Evolutionary conservation across 1,284 basidiomycete species (phyloP), one percentile per base, ranked within the genome.

Genomic region (Gomphus sp.): DNA sequence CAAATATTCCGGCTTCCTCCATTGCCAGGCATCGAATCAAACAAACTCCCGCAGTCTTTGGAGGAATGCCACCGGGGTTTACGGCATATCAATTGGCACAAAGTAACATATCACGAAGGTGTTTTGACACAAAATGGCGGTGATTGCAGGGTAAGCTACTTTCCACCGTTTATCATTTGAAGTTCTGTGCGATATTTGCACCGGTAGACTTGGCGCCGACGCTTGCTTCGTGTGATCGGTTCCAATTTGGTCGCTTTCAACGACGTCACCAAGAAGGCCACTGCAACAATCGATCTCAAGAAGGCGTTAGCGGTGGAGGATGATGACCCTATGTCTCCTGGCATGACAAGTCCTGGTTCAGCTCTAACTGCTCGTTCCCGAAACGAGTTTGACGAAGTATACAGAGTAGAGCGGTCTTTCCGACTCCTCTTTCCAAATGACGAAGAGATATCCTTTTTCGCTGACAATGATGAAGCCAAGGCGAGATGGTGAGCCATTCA

Each of bases 41-140:
- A 87, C 49, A 79, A 91, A 62, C 76, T 98, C 28, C 96, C 96
- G 1, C 87, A 93, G 70, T 93, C 89, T 66, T 76, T 98, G 67
- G 93, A 96, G 60, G 96, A 98, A 68, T 94, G 92, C 66, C 80
- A 89, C 66, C 80, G 89, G n/a, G 94, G 95, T 0, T 76, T 99
- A 66, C 76, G 91, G 60, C 85, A 93, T 66, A 85, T 93, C 60
- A 84, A 85, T 47, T 97, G 93, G 93, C 93, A 96, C 69, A 91
- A 93, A 72, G 81, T 88, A 60, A 89, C 89, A 52, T 93, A 95
- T 69, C 90, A 89, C 71, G 88, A 95, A 70, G 93, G 95, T n/a
- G 87, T 85, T 0, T 72, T 99, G 66, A 99, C 96, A 12, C 96
- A 99, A 74, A 83, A 82, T 62, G 96, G 96, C 4, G 96, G 94